A percentile compares a stretch with the other conserved stretches of the same genome.
These are phyloP conservation scores for Melanogaster broomeanus DNA, from an alignment of 768 basidiomycete species.

Conservation along the genomic window DNA sequence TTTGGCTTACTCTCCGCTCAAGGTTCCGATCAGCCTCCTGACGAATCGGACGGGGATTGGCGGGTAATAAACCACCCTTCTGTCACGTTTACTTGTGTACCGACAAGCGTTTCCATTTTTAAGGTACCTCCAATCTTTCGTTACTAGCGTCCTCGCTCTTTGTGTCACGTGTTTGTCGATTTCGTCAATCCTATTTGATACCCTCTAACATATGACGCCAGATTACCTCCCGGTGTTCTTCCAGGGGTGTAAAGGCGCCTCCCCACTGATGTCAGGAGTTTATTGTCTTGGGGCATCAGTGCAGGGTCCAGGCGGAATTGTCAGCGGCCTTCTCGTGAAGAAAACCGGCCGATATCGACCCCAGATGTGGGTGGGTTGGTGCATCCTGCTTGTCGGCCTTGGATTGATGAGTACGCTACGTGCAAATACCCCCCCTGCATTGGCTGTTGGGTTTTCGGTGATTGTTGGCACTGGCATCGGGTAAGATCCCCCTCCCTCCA, in stretches of 20 bases:
- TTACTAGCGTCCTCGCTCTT: slow-evolving; percentile 20
- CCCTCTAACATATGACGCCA: slow-evolving; percentile 17
- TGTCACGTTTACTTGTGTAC: background rate
- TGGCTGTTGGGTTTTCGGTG: slow-evolving; percentile 5
- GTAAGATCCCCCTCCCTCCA: slow-evolving; percentile 4
- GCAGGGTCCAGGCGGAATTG: slow-evolving; percentile 40
- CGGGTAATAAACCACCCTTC: slow-evolving; percentile 14
- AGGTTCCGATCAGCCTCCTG: slow-evolving; percentile 25
- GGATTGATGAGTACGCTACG: slow-evolving; percentile 36
- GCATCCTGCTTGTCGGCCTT: slow-evolving; percentile 33
- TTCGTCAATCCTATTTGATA: background rate
- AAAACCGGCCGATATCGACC: slow-evolving; percentile 38
- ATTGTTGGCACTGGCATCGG: slow-evolving; percentile 17
- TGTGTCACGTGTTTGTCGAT: slow-evolving; percentile 21
- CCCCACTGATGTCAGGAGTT: slow-evolving; percentile 37
- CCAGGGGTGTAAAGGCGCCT: slow-evolving; percentile 40
- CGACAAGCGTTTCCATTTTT: background rate
- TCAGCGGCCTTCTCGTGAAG: slow-evolving; percentile 39
- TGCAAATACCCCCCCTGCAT: slow-evolving; percentile 12
- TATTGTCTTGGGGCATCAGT: slow-evolving; percentile 38
- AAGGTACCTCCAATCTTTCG: slow-evolving; percentile 35
- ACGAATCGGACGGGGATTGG: slow-evolving; percentile 33
- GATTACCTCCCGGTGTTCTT: slow-evolving; percentile 42
- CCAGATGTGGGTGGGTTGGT: slow-evolving; percentile 40
- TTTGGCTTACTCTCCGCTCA: background rate